A percentile compares a stretch with the other conserved stretches of the same genome.
These are phyloP conservation scores for Botrytis deweyae DNA, from an alignment of 2,329 filamentous ascomycete genomes.

Conservation along the genomic window DNA sequence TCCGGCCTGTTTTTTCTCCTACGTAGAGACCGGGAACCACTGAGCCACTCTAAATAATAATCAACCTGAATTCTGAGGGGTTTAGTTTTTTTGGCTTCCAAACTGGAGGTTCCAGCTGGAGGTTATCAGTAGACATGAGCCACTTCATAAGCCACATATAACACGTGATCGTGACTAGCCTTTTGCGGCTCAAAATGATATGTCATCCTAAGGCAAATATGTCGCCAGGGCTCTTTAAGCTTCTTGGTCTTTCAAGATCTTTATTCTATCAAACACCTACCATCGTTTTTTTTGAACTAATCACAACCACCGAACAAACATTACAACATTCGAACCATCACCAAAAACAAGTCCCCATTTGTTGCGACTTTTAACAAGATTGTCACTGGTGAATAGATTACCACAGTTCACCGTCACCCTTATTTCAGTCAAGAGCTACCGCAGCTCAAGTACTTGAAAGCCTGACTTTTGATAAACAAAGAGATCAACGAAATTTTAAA, in stretches of 20 bases:
- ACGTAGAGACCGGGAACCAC: too few species aligned
- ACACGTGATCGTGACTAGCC: not conserved
- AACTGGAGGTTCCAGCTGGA: too few species aligned
- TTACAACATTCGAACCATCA: not conserved
- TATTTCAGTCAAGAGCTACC: slow-evolving; percentile 12
- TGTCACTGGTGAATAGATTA: not conserved
- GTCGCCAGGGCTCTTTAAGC: slow-evolving; percentile 12
- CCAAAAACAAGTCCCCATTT: not conserved
- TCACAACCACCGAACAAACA: not conserved
- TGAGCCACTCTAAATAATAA: too few species aligned
- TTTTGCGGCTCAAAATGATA: not conserved
- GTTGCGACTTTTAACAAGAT: not conserved
- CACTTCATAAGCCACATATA: not conserved
- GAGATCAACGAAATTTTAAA: slow-evolving; percentile 35
- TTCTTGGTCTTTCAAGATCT: slow-evolving; percentile 19
- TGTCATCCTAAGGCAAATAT: slow-evolving; percentile 20
- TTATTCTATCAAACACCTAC: slow-evolving; percentile 16
- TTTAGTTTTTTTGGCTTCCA: too few species aligned
- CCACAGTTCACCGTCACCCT: not conserved
- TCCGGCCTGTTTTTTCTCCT: too few species aligned
- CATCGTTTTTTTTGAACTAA: not conserved
- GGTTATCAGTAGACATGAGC: not conserved
- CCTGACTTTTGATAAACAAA: slow-evolving; percentile 23
- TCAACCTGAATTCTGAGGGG: not conserved
- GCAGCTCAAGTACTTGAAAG: slow-evolving; percentile 10